Evolutionary conservation across 2,329 filamentous ascomycete species (phyloP).

Genomic region (Aspergillus amoenus): DNA sequence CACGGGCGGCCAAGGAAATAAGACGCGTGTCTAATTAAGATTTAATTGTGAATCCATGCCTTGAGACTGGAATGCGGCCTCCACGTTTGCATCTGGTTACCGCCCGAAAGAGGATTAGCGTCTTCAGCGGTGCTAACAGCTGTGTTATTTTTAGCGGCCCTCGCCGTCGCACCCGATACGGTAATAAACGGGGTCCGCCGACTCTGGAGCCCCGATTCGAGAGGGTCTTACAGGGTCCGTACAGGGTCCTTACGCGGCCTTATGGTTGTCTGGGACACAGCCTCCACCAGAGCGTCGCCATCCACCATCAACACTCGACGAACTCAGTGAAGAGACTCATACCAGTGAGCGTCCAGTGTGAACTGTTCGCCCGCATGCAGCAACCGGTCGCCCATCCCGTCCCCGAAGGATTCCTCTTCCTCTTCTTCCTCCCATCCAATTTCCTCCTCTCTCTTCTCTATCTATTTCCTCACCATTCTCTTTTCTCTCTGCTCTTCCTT

Average conservation of each 20-base stretch:
- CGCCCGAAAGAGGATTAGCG: not conserved
- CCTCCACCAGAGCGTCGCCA: slow-evolving; percentile 14
- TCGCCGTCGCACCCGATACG: not conserved
- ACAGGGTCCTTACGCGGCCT: not conserved
- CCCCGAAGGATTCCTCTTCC: not conserved
- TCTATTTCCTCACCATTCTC: slow-evolving; percentile 6
- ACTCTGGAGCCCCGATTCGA: not conserved
- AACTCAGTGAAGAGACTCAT: not conserved
- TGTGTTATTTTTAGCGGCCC: slow-evolving; percentile 2
- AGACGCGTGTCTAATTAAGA: not conserved
- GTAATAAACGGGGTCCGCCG: not conserved
- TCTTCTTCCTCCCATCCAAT: slow-evolving; percentile 1
- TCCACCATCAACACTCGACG: not conserved
- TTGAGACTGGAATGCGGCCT: not conserved
- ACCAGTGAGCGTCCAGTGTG: not conserved
- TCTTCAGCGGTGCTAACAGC: too few relatives aligned
- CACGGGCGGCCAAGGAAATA: not conserved
- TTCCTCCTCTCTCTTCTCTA: slow-evolving; percentile 1
- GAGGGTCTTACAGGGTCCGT: not conserved
- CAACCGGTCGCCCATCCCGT: not conserved
- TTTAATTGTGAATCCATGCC: not conserved
- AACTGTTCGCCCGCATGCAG: not conserved
- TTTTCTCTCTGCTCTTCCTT: not conserved
- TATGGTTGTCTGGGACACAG: slow-evolving; percentile 24
- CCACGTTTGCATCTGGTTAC: slow-evolving; percentile 4